Conservation (phyloP, 495 filamentous ascomycete species). For the Annulohypoxylon maeteangense region DNA sequence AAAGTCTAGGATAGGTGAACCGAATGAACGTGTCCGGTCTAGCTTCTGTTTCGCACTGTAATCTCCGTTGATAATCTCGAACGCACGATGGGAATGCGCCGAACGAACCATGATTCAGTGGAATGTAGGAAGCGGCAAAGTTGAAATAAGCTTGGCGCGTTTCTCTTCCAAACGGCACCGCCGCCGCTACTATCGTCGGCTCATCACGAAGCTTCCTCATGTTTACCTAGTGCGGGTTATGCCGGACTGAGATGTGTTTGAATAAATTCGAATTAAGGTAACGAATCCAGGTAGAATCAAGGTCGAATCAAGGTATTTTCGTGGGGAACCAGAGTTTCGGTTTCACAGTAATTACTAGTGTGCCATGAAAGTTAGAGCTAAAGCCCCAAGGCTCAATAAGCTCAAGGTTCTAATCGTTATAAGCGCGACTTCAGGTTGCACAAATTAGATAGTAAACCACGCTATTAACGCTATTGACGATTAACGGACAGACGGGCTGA, state of each 20-base stretch:
- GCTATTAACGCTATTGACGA: not conserved
- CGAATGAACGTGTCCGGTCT: conserved; percentile 60
- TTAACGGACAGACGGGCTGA: not conserved
- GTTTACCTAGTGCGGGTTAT: not conserved
- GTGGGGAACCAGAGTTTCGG: conserved; percentile 1
- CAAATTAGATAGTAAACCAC: not conserved
- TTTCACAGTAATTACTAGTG: not conserved
- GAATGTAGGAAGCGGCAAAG: conserved; percentile 50
- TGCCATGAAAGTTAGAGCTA: not conserved
- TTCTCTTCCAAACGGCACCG: conserved; percentile 47
- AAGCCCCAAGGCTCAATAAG: not conserved
- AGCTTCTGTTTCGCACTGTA: conserved; percentile 49
- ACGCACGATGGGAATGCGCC: conserved; percentile 51
- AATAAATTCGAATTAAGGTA: conserved; percentile 6
- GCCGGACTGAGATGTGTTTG: not conserved
- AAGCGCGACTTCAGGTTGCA: not conserved
- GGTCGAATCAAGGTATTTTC: not conserved
- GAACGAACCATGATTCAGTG: conserved; percentile 56
- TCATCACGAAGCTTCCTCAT: conserved; percentile 23
- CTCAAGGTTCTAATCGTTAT: not conserved
- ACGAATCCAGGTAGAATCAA: not conserved
- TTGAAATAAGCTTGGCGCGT: conserved; percentile 52
- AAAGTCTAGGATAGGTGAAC: conserved; percentile 62
- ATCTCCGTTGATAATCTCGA: conserved; percentile 42
- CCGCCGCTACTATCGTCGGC: conserved; percentile 2